phyloP scores from a whole-genome alignment of 371 early-diverging fungal genomes.

The Zychaea mexicana region DNA sequence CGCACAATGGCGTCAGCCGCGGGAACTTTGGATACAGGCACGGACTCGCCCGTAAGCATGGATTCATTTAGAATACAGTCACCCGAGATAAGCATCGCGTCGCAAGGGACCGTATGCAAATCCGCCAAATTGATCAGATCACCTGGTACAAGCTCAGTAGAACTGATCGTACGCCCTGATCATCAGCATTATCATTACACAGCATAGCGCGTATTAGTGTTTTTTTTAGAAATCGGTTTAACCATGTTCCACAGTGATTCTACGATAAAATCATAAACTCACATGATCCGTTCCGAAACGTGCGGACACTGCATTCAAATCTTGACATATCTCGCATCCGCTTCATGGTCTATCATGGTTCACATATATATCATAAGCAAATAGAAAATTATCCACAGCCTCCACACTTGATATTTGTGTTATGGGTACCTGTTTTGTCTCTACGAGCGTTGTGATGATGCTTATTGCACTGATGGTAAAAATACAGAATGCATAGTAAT shows the following conservation, averaged over 20 bases:
- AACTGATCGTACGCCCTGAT: slow-evolving; percentile 61
- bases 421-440: slow-evolving; percentile 72
- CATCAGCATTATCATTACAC: too few species aligned
- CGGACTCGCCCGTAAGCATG: slow-evolving; percentile 96
- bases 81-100: slow-evolving; percentile 93
- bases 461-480: slow-evolving; percentile 81
- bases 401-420: background rate
- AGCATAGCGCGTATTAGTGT: too few species aligned
- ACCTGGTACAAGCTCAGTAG: slow-evolving; percentile 94
- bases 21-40: slow-evolving; percentile 80
- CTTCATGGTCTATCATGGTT: slow-evolving; percentile 61
- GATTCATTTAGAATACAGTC: slow-evolving; percentile 98
- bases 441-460: slow-evolving; percentile 78
- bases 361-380: background rate
- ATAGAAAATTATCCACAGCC: background rate
- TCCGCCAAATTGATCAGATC: slow-evolving; percentile 89
- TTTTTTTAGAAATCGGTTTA: too few species aligned
- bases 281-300: slow-evolving; percentile 75
- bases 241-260: too few species aligned
- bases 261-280: slow-evolving; percentile 22
- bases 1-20: slow-evolving; percentile 70
- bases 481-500: slow-evolving; percentile 94
- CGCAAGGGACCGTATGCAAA: slow-evolving; percentile 86
- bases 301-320: slow-evolving; percentile 80
- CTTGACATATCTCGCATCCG: slow-evolving; percentile 86